Conservation (phyloP, 495 filamentous ascomycete genomes). For the Elasticomyces elasticus region DNA sequence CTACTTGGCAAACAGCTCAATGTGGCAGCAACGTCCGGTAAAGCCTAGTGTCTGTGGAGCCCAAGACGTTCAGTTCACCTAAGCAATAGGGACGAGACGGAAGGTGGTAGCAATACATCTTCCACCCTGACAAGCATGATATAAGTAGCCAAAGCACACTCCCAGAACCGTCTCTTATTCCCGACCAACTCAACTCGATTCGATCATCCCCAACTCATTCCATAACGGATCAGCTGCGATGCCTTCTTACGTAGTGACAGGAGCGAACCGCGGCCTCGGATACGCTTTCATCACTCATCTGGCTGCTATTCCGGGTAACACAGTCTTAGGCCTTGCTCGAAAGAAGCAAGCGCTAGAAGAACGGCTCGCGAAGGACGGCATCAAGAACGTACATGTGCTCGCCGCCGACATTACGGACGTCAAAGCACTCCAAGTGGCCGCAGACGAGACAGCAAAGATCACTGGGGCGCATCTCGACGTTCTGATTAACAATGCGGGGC, state of each 20-base stretch:
- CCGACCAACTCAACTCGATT: background rate
- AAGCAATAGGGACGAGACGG: too few species aligned
- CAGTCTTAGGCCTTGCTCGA: conserved; percentile 39
- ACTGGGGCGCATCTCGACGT: conserved; percentile 20
- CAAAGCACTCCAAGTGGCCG: conserved; percentile 18
- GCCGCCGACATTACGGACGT: conserved; percentile 21
- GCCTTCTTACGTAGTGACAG: conserved; percentile 32
- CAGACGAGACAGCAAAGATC: conserved; percentile 11
- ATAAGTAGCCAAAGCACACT: too few species aligned
- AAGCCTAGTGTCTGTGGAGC: too few species aligned
- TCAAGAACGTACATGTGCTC: conserved; percentile 23
- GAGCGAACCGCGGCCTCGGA: conserved; percentile 45
- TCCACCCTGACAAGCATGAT: too few species aligned
- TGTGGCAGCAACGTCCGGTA: too few species aligned
- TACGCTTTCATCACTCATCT: conserved; percentile 46
- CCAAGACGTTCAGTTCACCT: too few species aligned
- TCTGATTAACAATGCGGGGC: conserved; percentile 26
- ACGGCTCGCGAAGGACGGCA: conserved; percentile 13
- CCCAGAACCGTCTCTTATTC: too few species aligned
- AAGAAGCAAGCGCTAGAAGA: conserved; percentile 1
- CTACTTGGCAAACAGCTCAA: too few species aligned
- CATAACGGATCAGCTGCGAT: too few species aligned
- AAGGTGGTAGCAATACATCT: too few species aligned
- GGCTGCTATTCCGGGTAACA: conserved; percentile 34
- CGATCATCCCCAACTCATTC: background rate